These are phyloP conservation scores for Fusarium sp. DNA, from an alignment of 2,329 filamentous ascomycete genomes.

Conservation along the genomic window DNA sequence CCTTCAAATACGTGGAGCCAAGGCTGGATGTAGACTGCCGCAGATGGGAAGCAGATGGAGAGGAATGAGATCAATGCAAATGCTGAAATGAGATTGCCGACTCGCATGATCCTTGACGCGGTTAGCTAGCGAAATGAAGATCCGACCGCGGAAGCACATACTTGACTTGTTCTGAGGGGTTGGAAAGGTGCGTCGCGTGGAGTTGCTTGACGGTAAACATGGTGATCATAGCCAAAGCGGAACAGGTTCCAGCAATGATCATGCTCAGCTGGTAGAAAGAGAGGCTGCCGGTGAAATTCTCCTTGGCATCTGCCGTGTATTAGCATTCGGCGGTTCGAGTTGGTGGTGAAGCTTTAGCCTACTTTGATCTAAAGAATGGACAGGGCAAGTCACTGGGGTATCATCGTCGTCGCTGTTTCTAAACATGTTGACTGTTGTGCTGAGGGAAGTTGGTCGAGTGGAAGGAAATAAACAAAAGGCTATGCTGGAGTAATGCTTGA, in stretches of 20 bases:
- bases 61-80: constrained; percentile 40
- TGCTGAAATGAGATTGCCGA: constrained; percentile 33
- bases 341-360: background rate
- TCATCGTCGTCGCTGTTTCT: background rate
- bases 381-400: constrained; percentile 12
- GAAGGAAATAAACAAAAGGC: background rate
- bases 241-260: constrained; percentile 39
- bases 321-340: background rate
- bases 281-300: constrained; percentile 18
- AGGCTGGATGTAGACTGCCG: constrained; percentile 35
- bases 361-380: constrained; percentile 25
- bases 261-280: constrained; percentile 38
- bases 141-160: background rate
- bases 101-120: constrained; percentile 29
- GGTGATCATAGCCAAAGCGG: constrained; percentile 27
- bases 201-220: constrained; percentile 34
- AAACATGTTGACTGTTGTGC: background rate
- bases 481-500: background rate
- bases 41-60: constrained; percentile 20
- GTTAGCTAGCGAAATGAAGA: background rate
- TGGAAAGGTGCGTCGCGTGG: constrained; percentile 40
- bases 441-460: background rate
- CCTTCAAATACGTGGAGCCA: constrained; percentile 41
- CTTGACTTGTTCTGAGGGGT: constrained; percentile 44
- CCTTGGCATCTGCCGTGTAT: constrained; percentile 23